Conservation (phyloP, 2,329 filamentous ascomycete species). For the Alternaria gaisen region DNA sequence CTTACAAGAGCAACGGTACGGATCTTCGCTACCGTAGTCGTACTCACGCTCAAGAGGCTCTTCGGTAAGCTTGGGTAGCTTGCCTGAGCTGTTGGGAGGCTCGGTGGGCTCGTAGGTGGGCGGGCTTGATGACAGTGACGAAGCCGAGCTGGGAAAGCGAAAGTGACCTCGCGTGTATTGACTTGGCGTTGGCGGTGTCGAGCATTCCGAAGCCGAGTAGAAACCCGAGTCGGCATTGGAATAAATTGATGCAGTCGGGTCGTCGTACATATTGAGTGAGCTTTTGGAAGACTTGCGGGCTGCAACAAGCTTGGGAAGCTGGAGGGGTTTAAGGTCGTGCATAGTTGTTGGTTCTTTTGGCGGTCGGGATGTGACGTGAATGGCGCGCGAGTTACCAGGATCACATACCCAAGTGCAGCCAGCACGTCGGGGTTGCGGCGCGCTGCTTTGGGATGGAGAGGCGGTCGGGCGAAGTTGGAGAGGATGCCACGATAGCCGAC, state of each 20-base stretch:
- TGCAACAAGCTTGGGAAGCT: conserved; percentile 51
- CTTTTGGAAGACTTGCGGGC: conserved; percentile 48
- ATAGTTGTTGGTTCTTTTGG: conserved; percentile 32
- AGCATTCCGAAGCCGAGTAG: conserved; percentile 70
- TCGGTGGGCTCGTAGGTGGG: conserved; percentile 61
- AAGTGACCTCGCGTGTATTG: conserved; percentile 71
- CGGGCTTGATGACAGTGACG: conserved; percentile 72
- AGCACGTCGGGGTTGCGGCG: conserved; percentile 27
- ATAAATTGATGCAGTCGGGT: conserved; percentile 44
- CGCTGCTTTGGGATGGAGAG: conserved; percentile 35
- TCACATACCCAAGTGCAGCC: conserved; percentile 47
- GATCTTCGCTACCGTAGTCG: conserved; percentile 60
- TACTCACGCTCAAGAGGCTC: conserved; percentile 78
- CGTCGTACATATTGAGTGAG: conserved; percentile 45
- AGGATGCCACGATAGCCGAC: conserved; percentile 52
- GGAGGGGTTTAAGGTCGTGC: conserved; percentile 53
- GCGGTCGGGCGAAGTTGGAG: conserved; percentile 44
- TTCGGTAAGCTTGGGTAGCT: conserved; percentile 85
- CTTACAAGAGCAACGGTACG: conserved; percentile 74
- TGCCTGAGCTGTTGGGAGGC: conserved; percentile 67
- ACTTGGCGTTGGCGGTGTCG: conserved; percentile 75
- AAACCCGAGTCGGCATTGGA: conserved; percentile 50
- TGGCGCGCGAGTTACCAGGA: conserved; percentile 41
- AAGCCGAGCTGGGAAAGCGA: conserved; percentile 77
- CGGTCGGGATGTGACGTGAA: conserved; percentile 37